Evolutionary conservation across 31 red algal species (phyloP), one percentile per base, ranked within the genome.

Genomic region (Porphyra umbilicalis): DNA sequence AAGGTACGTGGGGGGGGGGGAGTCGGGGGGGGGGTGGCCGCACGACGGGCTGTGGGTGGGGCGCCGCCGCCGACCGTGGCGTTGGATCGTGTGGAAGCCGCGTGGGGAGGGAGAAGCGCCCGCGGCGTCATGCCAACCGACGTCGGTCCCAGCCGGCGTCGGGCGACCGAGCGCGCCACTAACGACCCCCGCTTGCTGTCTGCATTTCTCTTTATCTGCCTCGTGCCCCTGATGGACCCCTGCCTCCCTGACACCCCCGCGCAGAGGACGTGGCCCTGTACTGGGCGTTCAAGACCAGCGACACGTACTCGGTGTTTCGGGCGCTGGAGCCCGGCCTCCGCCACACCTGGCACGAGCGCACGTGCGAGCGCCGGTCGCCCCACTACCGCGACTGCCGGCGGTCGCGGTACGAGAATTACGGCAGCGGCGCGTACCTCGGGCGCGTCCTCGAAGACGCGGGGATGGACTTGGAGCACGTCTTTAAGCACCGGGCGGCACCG

Each of bases 321-420:
- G 91, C 91, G 35, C 81, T 89, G 33, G 91, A 94, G 39, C 91
- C 91, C 31, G 79, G 84, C 10, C 81, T 94, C 31, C 57, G 91
- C 76, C 91, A 94, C 75, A 94, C 86, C 39, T 94, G 91, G 91
- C 91, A 94, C 81, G 75, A n/a, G 32, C 89, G 89, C 71, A 33
- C 80, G 11, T 94, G 91, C 57, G 87, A 94, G 10, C 39, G 42
- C 4, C 77, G 77, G 11, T 83, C 87, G 6, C 10, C 77, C 11
- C 77, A 81, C 29, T 94, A 89, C 77, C 25, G 80, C 37, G 87
- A 86, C 78, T 94, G 91, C 77, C 57, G 57, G 6, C 57, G 57
- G 18, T 71, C 57, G 57, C 57, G 57, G 25, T 71, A n/a, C 25
- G 57, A 71, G 25, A 71, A 71, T 29, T 71, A 71, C 30, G 57